Conservation (phyloP, 257 asterid species). For the Fraxinus americana region DNA sequence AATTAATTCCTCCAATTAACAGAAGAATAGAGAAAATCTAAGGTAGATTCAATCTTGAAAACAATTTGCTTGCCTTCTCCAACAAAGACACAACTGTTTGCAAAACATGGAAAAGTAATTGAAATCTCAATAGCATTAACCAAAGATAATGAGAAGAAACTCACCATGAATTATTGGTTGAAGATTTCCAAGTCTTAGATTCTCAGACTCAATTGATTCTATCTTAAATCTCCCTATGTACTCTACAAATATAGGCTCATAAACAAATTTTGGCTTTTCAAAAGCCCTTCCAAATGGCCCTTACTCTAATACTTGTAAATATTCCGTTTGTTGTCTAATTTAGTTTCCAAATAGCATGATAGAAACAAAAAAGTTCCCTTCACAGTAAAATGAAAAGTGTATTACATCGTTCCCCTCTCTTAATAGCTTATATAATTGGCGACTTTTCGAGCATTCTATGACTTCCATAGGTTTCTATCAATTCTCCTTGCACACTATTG, state of each 20-base stretch:
- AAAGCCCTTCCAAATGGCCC: too few relatives aligned
- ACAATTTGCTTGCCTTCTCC: constrained; percentile 57
- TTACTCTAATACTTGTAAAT: not conserved
- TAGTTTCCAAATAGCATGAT: not conserved
- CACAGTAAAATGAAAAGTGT: not conserved
- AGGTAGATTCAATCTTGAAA: not conserved
- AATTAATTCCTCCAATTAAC: not conserved
- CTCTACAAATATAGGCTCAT: constrained; percentile 46
- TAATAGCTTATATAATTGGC: not conserved
- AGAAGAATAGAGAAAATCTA: not conserved
- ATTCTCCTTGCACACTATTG: not conserved
- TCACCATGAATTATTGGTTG: constrained; percentile 81
- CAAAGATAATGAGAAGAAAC: constrained; percentile 21
- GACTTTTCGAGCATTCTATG: not conserved
- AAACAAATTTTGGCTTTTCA: too few relatives aligned
- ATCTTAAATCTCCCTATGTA: constrained; percentile 68
- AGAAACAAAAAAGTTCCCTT: too few relatives aligned
- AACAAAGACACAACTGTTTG: constrained; percentile 60
- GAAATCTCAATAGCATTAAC: not conserved
- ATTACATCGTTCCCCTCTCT: not conserved
- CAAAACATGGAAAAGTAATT: constrained; percentile 67
- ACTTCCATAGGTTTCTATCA: not conserved
- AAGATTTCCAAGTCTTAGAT: constrained; percentile 69
- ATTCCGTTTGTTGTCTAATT: not conserved
- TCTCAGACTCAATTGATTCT: constrained; percentile 68